Conservation (phyloP, 257 asterid species). For the Gentiana dahurica region DNA sequence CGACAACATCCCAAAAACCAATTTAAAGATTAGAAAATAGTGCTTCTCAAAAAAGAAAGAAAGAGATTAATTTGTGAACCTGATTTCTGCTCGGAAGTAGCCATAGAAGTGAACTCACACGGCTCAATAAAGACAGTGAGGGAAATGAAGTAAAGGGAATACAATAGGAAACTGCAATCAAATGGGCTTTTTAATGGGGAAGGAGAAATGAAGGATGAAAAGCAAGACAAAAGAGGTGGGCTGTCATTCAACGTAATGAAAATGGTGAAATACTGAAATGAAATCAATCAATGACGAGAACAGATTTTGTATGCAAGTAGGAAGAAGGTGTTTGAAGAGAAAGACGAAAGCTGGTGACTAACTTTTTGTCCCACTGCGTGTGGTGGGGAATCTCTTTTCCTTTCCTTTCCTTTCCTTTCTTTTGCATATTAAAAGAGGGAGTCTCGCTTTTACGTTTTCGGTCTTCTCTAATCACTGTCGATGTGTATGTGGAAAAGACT, state of each 20-base stretch:
- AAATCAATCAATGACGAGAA: no score
- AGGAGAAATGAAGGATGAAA: conserved; percentile 3
- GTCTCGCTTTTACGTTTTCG: neutral
- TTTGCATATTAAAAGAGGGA: no score
- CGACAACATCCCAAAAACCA: neutral
- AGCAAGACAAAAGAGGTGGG: conserved; percentile 5
- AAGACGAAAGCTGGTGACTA: conserved; percentile 17
- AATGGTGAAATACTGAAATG: neutral
- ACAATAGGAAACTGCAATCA: neutral
- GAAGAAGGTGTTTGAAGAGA: neutral
- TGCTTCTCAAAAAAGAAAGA: neutral
- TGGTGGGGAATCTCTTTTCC: no score
- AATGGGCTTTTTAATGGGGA: conserved; percentile 1
- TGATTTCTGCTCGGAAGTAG: conserved; percentile 25
- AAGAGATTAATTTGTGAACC: conserved; percentile 15
- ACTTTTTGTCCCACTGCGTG: neutral
- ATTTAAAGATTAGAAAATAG: conserved; percentile 5
- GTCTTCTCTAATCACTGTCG: neutral
- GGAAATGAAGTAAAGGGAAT: neutral
- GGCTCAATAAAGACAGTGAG: neutral
- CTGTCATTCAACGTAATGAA: neutral
- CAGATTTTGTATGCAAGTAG: neutral
- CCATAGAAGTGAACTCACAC: conserved; percentile 25
- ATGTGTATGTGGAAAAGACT: no score
- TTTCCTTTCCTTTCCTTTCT: no score